phyloP scores from a whole-genome alignment of 2,329 filamentous ascomycete genomes.

The Metarhizium sp. region DNA sequence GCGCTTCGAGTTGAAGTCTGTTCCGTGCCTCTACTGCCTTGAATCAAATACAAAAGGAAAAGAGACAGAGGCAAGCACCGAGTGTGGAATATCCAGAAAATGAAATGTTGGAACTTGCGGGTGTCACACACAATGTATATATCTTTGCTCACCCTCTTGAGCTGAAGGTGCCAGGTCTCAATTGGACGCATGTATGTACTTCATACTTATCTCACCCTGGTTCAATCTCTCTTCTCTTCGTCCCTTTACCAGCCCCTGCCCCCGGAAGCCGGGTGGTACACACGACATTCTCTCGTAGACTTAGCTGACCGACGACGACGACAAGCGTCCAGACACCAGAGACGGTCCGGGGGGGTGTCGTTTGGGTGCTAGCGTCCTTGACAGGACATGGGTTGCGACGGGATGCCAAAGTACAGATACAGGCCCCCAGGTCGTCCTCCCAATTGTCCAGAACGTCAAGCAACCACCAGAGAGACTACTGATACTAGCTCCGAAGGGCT shows the following conservation, averaged over 20 bases:
- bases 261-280: slow-evolving; percentile 2
- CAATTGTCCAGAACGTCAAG: slow-evolving; percentile 5
- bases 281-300: slow-evolving; percentile 1
- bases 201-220: slow-evolving; percentile 2
- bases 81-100: slow-evolving; percentile 2
- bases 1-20: not conserved
- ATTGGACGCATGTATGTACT: slow-evolving; percentile 2
- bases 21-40: not conserved
- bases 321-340: not conserved
- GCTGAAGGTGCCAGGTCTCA: slow-evolving; percentile 5
- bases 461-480: slow-evolving; percentile 8
- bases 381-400: slow-evolving; percentile 11
- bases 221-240: slow-evolving; percentile 1
- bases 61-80: not conserved
- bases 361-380: slow-evolving; percentile 3
- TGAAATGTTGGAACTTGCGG: slow-evolving; percentile 1
- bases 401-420: slow-evolving; percentile 16
- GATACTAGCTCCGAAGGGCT: slow-evolving; percentile 29
- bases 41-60: slow-evolving; percentile 2
- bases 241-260: not conserved
- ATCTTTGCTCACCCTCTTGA: slow-evolving; percentile 7
- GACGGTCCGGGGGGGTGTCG: not conserved
- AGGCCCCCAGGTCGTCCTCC: not conserved
- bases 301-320: not conserved
- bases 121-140: slow-evolving; percentile 10